These are phyloP conservation scores for Penicillium alfredii DNA, from an alignment of 495 filamentous ascomycete genomes.

Conservation along the genomic window DNA sequence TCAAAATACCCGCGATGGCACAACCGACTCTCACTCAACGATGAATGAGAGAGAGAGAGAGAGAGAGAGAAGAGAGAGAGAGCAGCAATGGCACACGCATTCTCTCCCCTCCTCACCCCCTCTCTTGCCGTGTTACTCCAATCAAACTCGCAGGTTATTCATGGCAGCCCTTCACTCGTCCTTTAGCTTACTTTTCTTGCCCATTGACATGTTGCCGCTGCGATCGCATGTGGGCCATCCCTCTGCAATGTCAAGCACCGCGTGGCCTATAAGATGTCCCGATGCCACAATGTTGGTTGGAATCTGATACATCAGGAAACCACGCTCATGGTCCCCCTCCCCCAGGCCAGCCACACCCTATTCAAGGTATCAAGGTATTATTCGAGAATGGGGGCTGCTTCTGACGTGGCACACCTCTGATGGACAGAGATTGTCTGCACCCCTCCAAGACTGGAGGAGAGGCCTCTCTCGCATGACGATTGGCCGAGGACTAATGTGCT, in stretches of 20 bases:
- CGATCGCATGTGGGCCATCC: constrained; percentile 5
- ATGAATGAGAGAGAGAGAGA: no score
- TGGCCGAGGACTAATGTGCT: no score
- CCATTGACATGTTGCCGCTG: constrained; percentile 8
- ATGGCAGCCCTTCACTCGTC: no score
- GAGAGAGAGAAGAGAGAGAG: no score
- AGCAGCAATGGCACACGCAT: no score
- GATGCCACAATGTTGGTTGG: neutral
- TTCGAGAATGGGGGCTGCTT: constrained; percentile 11
- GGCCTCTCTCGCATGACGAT: no score
- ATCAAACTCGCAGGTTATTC: constrained; percentile 5
- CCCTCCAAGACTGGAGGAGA: no score
- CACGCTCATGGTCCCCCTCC: constrained; percentile 7
- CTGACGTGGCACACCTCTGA: constrained; percentile 26
- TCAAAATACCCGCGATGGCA: constrained; percentile 2
- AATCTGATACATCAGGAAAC: constrained; percentile 23
- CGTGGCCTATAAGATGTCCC: constrained; percentile 16
- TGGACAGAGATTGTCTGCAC: constrained; percentile 8
- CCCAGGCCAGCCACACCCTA: constrained; percentile 13
- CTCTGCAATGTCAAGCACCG: constrained; percentile 9
- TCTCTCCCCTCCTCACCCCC: no score
- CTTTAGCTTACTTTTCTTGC: constrained; percentile 4
- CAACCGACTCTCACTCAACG: no score
- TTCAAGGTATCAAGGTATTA: constrained; percentile 5
- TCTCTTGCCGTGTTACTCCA: constrained; percentile 14